Base-by-base conservation (phyloP, 78 protist genomes). In the Diacronema lutheri region DNA sequence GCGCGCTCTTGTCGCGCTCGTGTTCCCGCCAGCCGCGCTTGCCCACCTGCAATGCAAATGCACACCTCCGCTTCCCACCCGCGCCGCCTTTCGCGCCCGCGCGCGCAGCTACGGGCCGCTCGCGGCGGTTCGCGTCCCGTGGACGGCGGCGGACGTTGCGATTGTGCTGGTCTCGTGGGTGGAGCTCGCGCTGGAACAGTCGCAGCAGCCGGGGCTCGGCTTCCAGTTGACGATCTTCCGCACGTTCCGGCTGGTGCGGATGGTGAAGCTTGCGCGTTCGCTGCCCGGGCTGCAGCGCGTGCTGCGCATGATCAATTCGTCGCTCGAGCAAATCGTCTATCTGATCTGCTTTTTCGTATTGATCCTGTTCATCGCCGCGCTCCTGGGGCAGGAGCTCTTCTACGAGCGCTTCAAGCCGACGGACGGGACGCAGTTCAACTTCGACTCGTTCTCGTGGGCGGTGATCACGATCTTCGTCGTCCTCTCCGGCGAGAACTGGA, bases 401-500 rank as follows among this genome's bases (percentile, higher is more conserved):
- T 10, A 35, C 9, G 66, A 10, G 33, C 66, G 21, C 5, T 61
- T 16, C 35, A 1, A n/a, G 35, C 29, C 29, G 66, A 16, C 4
- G 1, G 66, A 7, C 46, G 73, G 21, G 33, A 11, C 33, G 66
- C 66, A 20, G 35, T 11, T 5, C 55, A 50, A 83, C 37, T 83
- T 83, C 76, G 86, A 83, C 55, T 19, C 44, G 40, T 26, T 61
- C 58, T 0, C 20, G 38, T 16, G 16, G 40, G 81, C 83, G n/a
- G 0, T 85, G 10, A 9, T 85, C 37, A 73, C 88, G 23, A 14
- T 56, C 16, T 85, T 85, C 35, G 46, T 56, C 11, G 61, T 85
- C 26, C 10, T 73, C 29, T 56, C 71, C 11, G 74, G 72, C 16
- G 88, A 85, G 31, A 56, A 74, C 26, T 86, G 89, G 89, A 60